Conservation (phyloP, 352 stramenopile genomes). For the Phytophthora lateralis region DNA sequence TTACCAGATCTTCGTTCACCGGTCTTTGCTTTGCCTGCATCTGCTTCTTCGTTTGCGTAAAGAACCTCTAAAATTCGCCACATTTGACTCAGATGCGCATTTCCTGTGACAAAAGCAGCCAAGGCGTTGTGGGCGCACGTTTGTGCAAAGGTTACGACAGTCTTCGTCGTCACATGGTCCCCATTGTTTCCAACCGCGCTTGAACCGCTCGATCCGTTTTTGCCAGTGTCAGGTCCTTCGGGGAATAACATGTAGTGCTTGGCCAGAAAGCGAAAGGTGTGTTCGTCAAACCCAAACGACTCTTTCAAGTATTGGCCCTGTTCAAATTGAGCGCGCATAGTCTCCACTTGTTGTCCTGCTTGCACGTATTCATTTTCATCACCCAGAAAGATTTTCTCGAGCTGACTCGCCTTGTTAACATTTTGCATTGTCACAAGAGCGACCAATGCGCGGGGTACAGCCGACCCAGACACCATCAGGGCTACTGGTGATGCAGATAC, state of each 20-base stretch:
- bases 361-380: conserved; percentile 63
- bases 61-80: conserved; percentile 87
- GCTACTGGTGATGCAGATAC: conserved; percentile 45
- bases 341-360: conserved; percentile 58
- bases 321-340: conserved; percentile 71
- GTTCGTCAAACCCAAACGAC: conserved; percentile 86
- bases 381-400: conserved; percentile 76
- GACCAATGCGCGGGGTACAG: conserved; percentile 60
- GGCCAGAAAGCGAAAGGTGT: conserved; percentile 84
- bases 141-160: conserved; percentile 57
- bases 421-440: conserved; percentile 81
- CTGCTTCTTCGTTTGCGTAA: conserved; percentile 50
- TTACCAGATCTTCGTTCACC: conserved; percentile 7
- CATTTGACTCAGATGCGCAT: conserved; percentile 81
- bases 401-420: conserved; percentile 55
- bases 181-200: conserved; percentile 15
- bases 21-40: conserved; percentile 14
- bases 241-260: conserved; percentile 71
- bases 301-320: conserved; percentile 73
- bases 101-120: conserved; percentile 74
- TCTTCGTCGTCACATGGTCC: conserved; percentile 5
- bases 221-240: conserved; percentile 9
- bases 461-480: conserved; percentile 40
- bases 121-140: conserved; percentile 87
- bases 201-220: conserved; percentile 2